Evolutionary conservation across 2,329 filamentous ascomycete genomes (phyloP), one percentile per base, ranked within the genome.

Genomic region (Lachnellula subtilissima): DNA sequence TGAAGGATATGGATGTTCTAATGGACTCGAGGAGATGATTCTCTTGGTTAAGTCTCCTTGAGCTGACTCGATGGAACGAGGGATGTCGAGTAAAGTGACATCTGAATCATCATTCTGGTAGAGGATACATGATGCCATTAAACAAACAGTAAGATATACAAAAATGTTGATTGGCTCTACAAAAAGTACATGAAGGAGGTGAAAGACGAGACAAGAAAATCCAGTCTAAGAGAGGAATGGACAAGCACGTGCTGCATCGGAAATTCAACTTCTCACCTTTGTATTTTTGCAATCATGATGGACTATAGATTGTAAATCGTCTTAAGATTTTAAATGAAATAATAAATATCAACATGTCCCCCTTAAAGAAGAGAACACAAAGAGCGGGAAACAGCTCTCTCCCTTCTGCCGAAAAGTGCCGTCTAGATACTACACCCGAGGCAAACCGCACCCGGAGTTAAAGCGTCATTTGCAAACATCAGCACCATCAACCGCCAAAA

Each of bases 51-150:
- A 42, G 4, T 15, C 3, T 15, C 47, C 76, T 71, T 91, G 88
- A 17, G 82, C 83, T 57, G 82, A 76, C 61, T 88, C 84, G 40
- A 91, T 80, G 1, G 88, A 89, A 17, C 76, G 74, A 23, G 88
- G 87, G 47, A 91, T 81, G 65, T 92, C 88, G 51, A 91, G 70
- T 25, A 91, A 69, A 22, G 82, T 74, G 52, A 86, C 71, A 47
- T 78, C 75, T 49, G 72, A 66, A 48, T 75, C 72, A 2, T 70
- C 64, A 60, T 77, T 83, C 61, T 80, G 75, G 70, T 80, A 86
- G 42, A 87, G 69, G 22, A 86, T 76, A 22, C 70, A 60, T 28
- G 61, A 59, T 22, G 49, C 58, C 57, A 59, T 58, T 40, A 28
- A 28, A 40, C 51, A 22, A 23, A 6, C 12, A 35, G 1, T n/a